A percentile compares a stretch with the other conserved stretches of the same genome.
phyloP scores from a whole-genome alignment of 139 green algal genomes.

The Yamagishiella unicocca region DNA sequence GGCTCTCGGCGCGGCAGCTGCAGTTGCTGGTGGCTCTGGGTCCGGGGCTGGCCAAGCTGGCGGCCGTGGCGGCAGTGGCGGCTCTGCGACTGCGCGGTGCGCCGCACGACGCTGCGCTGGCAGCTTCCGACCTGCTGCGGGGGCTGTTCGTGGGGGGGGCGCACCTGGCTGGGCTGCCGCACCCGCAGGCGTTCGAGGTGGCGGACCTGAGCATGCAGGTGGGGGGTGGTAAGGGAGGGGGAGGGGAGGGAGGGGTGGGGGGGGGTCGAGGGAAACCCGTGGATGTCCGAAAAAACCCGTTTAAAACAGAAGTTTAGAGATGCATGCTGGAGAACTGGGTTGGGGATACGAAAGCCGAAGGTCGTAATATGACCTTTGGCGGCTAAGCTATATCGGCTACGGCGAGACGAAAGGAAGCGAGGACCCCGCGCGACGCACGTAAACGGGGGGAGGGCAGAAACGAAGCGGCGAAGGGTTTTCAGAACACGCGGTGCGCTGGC shows the following conservation, averaged over 20 bases:
- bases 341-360: no score
- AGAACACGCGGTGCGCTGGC: no score
- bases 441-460: no score
- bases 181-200: slow-evolving; percentile 37
- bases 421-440: no score
- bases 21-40: background rate
- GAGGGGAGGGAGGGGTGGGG: background rate
- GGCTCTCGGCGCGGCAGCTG: background rate
- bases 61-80: background rate
- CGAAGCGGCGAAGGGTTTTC: no score
- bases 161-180: slow-evolving; percentile 11
- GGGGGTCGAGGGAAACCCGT: no score
- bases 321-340: no score
- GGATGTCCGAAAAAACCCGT: no score
- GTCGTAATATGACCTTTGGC: no score
- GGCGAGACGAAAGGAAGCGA: background rate
- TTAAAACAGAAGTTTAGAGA: no score
- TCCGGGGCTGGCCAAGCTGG: background rate
- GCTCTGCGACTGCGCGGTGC: background rate
- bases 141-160: background rate
- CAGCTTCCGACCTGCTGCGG: background rate
- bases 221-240: background rate
- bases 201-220: slow-evolving; percentile 19
- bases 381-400: no score
- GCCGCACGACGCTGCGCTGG: slow-evolving; percentile 4